A percentile compares a stretch with the other conserved stretches of the same genome.
phyloP scores from a whole-genome alignment of 441 rosid species.

The Euphorbia celastroides region DNA sequence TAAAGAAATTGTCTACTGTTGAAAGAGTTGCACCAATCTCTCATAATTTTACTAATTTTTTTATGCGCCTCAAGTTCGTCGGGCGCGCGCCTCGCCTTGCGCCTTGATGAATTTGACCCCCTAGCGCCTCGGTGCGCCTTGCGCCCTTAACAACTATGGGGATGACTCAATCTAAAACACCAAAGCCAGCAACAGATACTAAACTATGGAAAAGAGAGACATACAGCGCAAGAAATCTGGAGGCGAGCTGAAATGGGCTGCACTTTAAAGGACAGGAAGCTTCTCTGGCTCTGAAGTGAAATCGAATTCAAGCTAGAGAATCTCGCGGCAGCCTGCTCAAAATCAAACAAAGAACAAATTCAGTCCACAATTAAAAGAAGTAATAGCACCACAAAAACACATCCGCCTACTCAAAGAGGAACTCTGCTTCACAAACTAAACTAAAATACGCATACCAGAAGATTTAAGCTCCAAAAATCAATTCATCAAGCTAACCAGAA shows the following conservation, averaged over 20 bases:
- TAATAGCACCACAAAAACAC: neutral
- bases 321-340: slow-evolving; percentile 40
- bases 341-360: slow-evolving; percentile 9
- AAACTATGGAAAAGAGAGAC: slow-evolving; percentile 14
- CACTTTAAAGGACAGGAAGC: slow-evolving; percentile 44
- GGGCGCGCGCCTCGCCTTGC: too few species aligned
- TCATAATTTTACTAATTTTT: too few species aligned
- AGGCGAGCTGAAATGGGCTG: slow-evolving; percentile 36
- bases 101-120: too few species aligned
- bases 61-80: too few species aligned
- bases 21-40: too few species aligned
- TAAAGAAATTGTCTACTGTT: too few species aligned
- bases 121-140: too few species aligned
- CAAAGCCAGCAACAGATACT: neutral
- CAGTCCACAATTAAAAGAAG: slow-evolving; percentile 7
- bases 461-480: neutral
- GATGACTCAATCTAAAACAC: neutral
- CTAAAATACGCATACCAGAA: neutral
- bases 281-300: slow-evolving; percentile 33
- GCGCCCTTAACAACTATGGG: too few species aligned
- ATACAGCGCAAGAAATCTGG: slow-evolving; percentile 49
- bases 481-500: neutral
- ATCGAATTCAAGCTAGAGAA: slow-evolving; percentile 30
- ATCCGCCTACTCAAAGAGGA: neutral
- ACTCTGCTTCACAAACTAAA: neutral